Evolutionary conservation across 306 rosid genomes (phyloP).

Genomic region (Casuarina equisetifolia): DNA sequence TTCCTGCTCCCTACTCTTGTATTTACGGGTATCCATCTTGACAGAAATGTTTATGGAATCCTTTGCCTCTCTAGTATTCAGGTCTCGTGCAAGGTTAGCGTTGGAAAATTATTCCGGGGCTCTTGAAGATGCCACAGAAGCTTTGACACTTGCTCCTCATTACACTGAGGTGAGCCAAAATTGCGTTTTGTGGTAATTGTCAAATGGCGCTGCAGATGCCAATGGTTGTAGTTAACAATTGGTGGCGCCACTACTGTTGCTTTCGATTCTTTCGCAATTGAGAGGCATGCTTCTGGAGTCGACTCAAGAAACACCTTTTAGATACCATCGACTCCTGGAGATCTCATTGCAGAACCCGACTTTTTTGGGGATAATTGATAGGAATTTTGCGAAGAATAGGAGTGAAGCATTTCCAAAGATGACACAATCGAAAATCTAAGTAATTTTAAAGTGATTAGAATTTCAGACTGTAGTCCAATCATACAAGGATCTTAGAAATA

Average conservation of each 20-base stretch:
- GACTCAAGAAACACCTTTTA: conserved; percentile 11
- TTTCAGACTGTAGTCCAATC: background rate
- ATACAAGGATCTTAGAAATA: background rate
- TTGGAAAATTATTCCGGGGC: conserved; percentile 63
- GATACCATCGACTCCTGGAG: background rate
- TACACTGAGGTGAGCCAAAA: conserved; percentile 62
- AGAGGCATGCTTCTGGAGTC: conserved; percentile 9
- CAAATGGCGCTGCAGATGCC: conserved; percentile 15
- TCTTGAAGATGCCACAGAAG: conserved; percentile 69
- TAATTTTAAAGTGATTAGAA: background rate
- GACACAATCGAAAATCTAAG: background rate
- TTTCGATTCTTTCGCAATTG: background rate
- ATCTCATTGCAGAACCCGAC: background rate
- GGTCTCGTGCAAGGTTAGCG: conserved; percentile 73
- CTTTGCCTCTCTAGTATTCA: conserved; percentile 31
- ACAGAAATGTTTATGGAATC: conserved; percentile 1
- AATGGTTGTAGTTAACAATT: conserved; percentile 6
- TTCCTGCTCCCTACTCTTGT: background rate
- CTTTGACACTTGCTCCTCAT: conserved; percentile 58
- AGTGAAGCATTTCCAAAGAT: too few relatives aligned
- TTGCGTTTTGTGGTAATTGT: background rate
- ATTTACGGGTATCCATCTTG: background rate
- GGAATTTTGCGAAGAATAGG: too few relatives aligned
- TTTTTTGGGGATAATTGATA: too few relatives aligned
- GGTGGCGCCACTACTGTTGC: background rate